Evolutionary conservation across 2,329 filamentous ascomycete genomes (phyloP).

Genomic region (Pestalotiopsis sp.): DNA sequence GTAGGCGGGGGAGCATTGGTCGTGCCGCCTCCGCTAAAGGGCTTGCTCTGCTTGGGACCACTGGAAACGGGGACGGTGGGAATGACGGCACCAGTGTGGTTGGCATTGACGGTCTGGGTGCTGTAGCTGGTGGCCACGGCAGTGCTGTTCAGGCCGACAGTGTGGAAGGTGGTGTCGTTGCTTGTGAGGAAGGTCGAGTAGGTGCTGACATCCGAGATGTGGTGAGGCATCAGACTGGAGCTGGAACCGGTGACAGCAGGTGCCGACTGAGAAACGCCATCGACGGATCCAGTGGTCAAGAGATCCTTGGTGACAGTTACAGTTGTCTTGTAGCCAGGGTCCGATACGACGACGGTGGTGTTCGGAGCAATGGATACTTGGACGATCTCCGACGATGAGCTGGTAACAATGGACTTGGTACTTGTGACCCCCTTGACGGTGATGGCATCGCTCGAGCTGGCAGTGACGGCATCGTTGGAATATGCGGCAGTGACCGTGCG

Average conservation of each 20-base stretch:
- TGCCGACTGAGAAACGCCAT: neutral
- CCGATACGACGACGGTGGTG: neutral
- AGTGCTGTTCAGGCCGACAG: neutral
- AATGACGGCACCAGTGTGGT: conserved; percentile 6
- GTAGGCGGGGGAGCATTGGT: neutral
- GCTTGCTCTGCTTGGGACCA: neutral
- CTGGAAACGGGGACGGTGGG: conserved; percentile 1
- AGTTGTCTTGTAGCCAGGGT: neutral
- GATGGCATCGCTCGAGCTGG: neutral
- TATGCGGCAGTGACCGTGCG: neutral
- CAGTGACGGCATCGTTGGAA: neutral
- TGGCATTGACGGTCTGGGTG: neutral
- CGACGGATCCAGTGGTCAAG: neutral
- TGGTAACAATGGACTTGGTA: neutral
- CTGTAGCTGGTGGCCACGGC: conserved; percentile 4
- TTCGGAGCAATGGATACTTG: conserved; percentile 7
- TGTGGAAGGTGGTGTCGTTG: neutral
- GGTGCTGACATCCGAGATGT: conserved; percentile 1
- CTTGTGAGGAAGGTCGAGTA: neutral
- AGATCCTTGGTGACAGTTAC: neutral
- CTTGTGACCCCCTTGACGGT: neutral
- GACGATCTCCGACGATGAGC: neutral
- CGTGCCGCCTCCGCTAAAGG: neutral
- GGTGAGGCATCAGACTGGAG: conserved; percentile 8
- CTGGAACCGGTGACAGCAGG: neutral